A percentile compares a stretch with the other conserved stretches of the same genome.
phyloP scores from a whole-genome alignment of 2,329 filamentous ascomycete genomes.

The Colletotrichum brevisporum region DNA sequence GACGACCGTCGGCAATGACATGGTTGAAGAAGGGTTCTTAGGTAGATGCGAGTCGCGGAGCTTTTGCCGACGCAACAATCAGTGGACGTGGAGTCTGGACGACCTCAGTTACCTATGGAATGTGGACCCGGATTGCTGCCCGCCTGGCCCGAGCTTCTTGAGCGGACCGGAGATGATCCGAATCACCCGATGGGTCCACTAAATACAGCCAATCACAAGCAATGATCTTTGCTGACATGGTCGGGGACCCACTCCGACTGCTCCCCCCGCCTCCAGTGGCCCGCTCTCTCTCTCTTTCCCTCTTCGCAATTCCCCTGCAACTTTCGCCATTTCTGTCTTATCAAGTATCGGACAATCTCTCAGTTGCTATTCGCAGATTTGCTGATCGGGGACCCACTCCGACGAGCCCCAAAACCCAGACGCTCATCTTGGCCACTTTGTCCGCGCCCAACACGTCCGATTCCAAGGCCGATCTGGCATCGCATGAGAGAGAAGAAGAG shows the following conservation, averaged over 20 bases:
- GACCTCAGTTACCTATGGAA: too few relatives aligned
- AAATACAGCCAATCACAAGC: neutral
- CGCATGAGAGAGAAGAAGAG: neutral
- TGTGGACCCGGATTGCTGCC: too few relatives aligned
- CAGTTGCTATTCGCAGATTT: constrained; percentile 8
- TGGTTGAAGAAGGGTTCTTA: neutral
- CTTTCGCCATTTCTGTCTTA: constrained; percentile 16
- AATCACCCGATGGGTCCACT: too few relatives aligned
- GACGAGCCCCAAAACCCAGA: neutral
- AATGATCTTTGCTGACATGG: neutral
- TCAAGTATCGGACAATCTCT: constrained; percentile 23
- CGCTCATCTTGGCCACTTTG: constrained; percentile 1
- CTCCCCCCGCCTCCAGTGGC: constrained; percentile 3
- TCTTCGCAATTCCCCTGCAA: constrained; percentile 20
- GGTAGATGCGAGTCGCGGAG: neutral
- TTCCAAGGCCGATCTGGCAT: constrained; percentile 26
- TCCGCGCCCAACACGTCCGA: constrained; percentile 15
- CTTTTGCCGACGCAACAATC: constrained; percentile 13
- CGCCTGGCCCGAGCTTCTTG: too few relatives aligned
- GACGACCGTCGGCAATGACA: neutral
- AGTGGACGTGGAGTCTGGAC: neutral
- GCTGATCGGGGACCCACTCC: constrained; percentile 39
- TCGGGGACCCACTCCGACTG: constrained; percentile 40
- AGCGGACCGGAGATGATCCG: constrained; percentile 20
- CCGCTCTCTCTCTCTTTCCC: neutral